Evolutionary conservation across 768 basidiomycete species (phyloP).

Genomic region (Amanita subjunquillea): DNA sequence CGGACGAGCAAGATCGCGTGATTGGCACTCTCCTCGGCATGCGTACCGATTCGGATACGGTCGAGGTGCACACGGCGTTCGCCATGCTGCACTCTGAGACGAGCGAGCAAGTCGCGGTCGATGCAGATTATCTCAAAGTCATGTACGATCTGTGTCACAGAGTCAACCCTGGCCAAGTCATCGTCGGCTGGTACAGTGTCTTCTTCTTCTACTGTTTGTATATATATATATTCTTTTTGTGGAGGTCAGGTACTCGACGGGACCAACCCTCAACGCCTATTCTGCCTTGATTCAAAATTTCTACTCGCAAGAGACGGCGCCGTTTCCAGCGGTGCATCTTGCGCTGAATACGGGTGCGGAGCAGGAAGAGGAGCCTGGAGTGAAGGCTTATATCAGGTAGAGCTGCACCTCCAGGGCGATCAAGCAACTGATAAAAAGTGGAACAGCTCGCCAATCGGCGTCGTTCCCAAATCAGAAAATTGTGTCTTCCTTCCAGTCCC

Average conservation of each 20-base stretch:
- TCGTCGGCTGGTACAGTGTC: constrained; percentile 85
- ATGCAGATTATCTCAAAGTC: constrained; percentile 90
- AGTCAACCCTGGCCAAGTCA: constrained; percentile 77
- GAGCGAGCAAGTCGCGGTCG: constrained; percentile 87
- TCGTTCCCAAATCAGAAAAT: constrained; percentile 87
- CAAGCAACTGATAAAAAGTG: constrained; percentile 6
- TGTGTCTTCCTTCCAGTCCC: constrained; percentile 91
- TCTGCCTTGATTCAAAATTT: constrained; percentile 97
- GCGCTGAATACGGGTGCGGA: constrained; percentile 81
- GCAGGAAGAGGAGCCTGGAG: constrained; percentile 51
- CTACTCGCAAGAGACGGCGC: constrained; percentile 85
- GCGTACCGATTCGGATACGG: constrained; percentile 45
- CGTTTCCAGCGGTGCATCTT: constrained; percentile 84
- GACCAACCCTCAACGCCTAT: constrained; percentile 84
- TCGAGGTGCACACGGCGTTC: constrained; percentile 80
- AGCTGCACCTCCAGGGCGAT: constrained; percentile 2
- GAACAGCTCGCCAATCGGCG: constrained; percentile 75
- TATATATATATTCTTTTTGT: constrained; percentile 1
- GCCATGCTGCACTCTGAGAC: constrained; percentile 91
- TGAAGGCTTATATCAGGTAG: constrained; percentile 84
- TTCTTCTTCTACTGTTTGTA: background rate
- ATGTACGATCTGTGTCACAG: constrained; percentile 89
- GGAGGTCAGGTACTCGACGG: constrained; percentile 76
- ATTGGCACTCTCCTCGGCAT: constrained; percentile 92
- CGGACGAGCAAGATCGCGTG: constrained; percentile 73